These are phyloP conservation scores for Novakomyces olei DNA, from an alignment of 805 yeast species.

Conservation along the genomic window DNA sequence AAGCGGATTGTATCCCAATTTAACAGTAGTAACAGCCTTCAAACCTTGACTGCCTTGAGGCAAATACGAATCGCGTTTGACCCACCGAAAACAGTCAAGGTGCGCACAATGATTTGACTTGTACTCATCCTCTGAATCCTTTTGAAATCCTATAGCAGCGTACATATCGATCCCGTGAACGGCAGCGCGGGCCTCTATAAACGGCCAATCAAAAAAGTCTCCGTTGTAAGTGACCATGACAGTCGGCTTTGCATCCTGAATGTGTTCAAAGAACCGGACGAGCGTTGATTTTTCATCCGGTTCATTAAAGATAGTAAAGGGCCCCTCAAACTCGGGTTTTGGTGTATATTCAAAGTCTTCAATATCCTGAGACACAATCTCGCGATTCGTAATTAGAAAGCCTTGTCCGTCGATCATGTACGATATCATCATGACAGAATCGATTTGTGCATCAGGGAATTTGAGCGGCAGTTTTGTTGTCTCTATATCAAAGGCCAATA, in stretches of 20 bases:
- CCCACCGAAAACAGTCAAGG: constrained; percentile 97
- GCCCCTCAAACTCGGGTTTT: constrained; percentile 82
- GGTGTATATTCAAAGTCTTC: constrained; percentile 97
- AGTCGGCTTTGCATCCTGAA: constrained; percentile 72
- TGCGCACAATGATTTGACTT: constrained; percentile 82
- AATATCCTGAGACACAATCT: constrained; percentile 80
- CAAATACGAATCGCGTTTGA: constrained; percentile 83
- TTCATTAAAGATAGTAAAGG: constrained; percentile 77
- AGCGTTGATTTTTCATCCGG: constrained; percentile 57
- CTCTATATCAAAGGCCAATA: constrained; percentile 90
- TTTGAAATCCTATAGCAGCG: constrained; percentile 82
- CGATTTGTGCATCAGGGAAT: constrained; percentile 78
- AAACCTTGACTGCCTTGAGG: constrained; percentile 98
- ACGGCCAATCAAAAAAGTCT: constrained; percentile 99
- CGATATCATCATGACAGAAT: constrained; percentile 96
- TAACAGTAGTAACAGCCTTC: constrained; percentile 90
- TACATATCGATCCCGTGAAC: constrained; percentile 73
- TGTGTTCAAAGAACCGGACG: constrained; percentile 66
- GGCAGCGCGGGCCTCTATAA: constrained; percentile 69
- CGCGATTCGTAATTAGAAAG: constrained; percentile 76
- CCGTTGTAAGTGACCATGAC: constrained; percentile 98
- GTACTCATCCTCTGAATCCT: constrained; percentile 76
- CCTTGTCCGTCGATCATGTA: constrained; percentile 99
- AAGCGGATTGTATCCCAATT: constrained; percentile 86
- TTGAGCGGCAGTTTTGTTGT: constrained; percentile 91